Base-by-base conservation (phyloP, 1,284 basidiomycete genomes). In the Amylostereum areolatum region DNA sequence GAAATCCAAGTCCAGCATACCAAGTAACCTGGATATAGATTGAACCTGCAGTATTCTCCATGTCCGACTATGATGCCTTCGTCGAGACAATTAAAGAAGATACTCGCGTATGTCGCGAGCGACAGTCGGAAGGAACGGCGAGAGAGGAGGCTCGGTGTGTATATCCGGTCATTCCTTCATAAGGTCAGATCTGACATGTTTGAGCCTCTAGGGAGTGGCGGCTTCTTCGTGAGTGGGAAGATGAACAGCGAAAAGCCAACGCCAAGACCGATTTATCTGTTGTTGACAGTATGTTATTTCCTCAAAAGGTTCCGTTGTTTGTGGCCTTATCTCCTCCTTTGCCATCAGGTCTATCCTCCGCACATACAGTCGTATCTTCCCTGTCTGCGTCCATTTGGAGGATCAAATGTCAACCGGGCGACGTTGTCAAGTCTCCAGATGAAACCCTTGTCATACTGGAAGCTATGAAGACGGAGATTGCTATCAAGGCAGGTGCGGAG, bases 401-500 rank as follows among this genome's bases (percentile, higher is more conserved):
- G 59, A 71, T 85, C 51, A 67, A 67, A 25, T 71, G 69, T 36
- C 56, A 55, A 11, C 64, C 57, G 2, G 80, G 78, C 5, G 74
- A 81, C 45, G 55, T 59, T 0, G 68, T 85, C 35, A 52, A 63
- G 9, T 66, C 70, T 1, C 66, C 67, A 0, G 75, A 77, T 8
- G 71, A 81, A 32, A 68, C 77, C 12, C 55, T 85, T 43, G 56
- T 80, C 4, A 69, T 86, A 25, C 68, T 88, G 12, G 83, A 86
- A 60, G 83, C 85, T 0, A 88, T 87, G 85, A 88, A 89, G 66
- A 85, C 79, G 4, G 84, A 86, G 59, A 74, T 82, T 39, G 67
- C 69, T 11, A 56, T 83, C 5, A 62, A 59, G 43, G 72, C 74
- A 0, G 75, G 74, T 1, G 69, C 73, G 25, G 69, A 68, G 27